Conservation (phyloP, 305 asterid species). For the Solanum hybrid region DNA sequence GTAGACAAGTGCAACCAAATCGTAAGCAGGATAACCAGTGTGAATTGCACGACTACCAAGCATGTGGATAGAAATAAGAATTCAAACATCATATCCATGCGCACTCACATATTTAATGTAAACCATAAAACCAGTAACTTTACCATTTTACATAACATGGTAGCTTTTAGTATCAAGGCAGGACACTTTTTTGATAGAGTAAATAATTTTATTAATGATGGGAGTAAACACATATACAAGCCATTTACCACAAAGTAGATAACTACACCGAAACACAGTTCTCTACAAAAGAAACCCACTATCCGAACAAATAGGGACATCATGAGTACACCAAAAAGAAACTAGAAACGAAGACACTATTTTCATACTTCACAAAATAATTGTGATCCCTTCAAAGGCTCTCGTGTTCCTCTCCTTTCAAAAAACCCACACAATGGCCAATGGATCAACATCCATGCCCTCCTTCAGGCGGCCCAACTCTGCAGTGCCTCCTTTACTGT, state of each 20-base stretch:
- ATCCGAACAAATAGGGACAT: not conserved
- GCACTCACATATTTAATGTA: not conserved
- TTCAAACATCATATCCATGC: not conserved
- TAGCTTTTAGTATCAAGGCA: not conserved
- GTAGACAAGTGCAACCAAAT: slow-evolving; percentile 11
- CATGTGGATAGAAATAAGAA: not conserved
- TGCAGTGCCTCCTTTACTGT: not conserved
- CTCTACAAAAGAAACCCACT: not conserved
- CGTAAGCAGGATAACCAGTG: not conserved
- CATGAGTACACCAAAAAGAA: not conserved
- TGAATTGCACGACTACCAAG: not conserved
- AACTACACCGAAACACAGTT: not conserved
- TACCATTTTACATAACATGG: not conserved
- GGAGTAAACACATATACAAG: not conserved
- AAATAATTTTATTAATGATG: not conserved
- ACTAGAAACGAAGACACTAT: not conserved
- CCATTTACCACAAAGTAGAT: not conserved
- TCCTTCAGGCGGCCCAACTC: not conserved
- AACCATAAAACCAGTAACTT: not conserved
- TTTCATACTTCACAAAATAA: not conserved
- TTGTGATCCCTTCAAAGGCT: not conserved
- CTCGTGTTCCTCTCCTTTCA: not conserved
- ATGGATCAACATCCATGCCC: not conserved
- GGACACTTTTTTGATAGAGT: not conserved
- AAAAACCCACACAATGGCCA: not conserved